Evolutionary conservation across 2,329 filamentous ascomycete species (phyloP), one percentile per base, ranked within the genome.

Genomic region (Bertia moriformis): DNA sequence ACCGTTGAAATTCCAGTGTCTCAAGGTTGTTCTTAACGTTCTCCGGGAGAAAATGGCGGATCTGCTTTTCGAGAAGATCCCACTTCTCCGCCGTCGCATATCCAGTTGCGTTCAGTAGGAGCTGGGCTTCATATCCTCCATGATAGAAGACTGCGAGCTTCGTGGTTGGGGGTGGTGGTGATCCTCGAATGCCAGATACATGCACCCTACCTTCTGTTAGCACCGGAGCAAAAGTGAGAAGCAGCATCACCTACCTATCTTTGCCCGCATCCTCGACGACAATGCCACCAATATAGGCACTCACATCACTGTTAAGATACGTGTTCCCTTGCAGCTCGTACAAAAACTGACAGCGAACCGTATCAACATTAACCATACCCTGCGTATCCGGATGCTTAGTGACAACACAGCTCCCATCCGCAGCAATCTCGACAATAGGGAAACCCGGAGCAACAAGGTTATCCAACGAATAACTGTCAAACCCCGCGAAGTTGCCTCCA

Each of bases 1-100:
- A 57, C 47, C 62, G 49, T 48, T 72, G 67, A 39, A 73, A 71
- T 27, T 72, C 67, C n/a, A 73, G 53, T 3, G 66, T 50, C 40
- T 70, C 62, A 35, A 70, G 58, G 22, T 61, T 51, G 15, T 62
- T 51, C 18, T 55, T 41, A 4, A 59, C 51, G 2, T 54, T 55
- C 19, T 61, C 50, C n/a, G 58, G 47, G 13, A 71, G 51, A 3
- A 59, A 59, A 40, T 56, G 53, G 1, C 59, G 56, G 10, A 71
- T 45, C 49, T 71, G 67, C 4, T 51, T 55, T 45, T 72, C 66
- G 18, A 64, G 53, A 0, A 71, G 49, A 32, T 65, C 59, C 48
- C 62, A 70, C 47, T 73, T 73, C 43, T 63, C 51, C 1, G 50
- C 44, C 0, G 62, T 66, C 1, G 53, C 65, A 43, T 71, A 70